Evolutionary conservation across 768 basidiomycete species (phyloP).

Genomic region (Lentinus tigrinus): DNA sequence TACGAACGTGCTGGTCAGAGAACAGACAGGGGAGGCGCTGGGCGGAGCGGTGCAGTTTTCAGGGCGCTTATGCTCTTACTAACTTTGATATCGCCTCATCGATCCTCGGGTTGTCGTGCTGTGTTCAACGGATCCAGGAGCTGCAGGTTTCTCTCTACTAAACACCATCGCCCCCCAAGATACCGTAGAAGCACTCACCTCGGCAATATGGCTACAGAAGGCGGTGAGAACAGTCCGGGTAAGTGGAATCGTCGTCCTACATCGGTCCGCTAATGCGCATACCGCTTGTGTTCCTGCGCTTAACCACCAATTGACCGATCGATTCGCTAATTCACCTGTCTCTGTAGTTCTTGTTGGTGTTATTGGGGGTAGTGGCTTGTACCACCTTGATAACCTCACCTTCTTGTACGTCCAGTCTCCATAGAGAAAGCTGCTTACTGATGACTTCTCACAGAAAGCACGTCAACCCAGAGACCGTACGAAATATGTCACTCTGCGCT

Average conservation of each 20-base stretch:
- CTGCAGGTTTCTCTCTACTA: background rate
- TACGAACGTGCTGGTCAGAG: no score
- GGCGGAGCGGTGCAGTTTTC: background rate
- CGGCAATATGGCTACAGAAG: background rate
- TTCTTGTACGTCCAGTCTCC: constrained; percentile 57
- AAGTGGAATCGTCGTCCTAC: no score
- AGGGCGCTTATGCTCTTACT: background rate
- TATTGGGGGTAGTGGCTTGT: constrained; percentile 90
- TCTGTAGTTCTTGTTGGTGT: constrained; percentile 75
- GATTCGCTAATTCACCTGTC: background rate
- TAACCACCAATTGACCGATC: background rate
- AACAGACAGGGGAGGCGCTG: no score
- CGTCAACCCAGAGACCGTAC: constrained; percentile 79
- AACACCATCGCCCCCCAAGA: background rate
- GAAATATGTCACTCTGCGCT: constrained; percentile 20
- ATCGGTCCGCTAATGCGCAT: background rate
- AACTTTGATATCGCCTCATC: background rate
- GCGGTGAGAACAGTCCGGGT: no score
- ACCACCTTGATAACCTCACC: constrained; percentile 89
- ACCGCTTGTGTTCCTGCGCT: background rate
- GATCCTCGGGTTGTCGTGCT: background rate
- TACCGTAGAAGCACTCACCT: background rate
- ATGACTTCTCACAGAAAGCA: constrained; percentile 47
- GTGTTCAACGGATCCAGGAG: background rate
- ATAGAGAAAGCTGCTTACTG: background rate